Evolutionary conservation across 441 rosid genomes (phyloP).

Genomic region (Erodium texanum): DNA sequence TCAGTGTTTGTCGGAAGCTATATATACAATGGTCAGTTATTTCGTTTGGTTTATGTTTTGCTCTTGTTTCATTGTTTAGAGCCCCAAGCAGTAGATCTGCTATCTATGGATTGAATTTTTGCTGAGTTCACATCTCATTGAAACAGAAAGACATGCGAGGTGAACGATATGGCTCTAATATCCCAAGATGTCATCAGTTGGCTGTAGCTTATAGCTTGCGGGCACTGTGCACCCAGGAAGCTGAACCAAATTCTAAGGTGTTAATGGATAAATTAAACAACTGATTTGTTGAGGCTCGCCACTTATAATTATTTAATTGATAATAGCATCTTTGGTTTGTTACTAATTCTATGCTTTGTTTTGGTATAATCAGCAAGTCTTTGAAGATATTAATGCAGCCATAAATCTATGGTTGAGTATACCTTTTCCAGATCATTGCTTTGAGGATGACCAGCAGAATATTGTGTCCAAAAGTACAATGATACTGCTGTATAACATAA

Average conservation of each 20-base stretch:
- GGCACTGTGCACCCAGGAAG: constrained; percentile 66
- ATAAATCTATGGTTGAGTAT: constrained; percentile 47
- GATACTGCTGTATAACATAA: constrained; percentile 44
- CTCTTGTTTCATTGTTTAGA: constrained; percentile 13
- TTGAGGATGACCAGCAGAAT: constrained; percentile 23
- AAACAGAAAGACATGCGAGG: constrained; percentile 30
- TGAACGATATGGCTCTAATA: constrained; percentile 21
- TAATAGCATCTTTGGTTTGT: constrained; percentile 4
- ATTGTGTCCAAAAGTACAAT: constrained; percentile 37
- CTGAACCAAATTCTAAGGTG: constrained; percentile 82
- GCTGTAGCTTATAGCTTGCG: constrained; percentile 68
- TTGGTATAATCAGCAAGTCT: constrained; percentile 38
- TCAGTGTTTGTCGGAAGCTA: constrained; percentile 59
- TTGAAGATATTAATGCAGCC: constrained; percentile 55
- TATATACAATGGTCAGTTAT: constrained; percentile 45
- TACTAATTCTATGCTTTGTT: constrained; percentile 19
- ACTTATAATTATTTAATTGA: constrained; percentile 3
- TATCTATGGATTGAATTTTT: constrained; percentile 18
- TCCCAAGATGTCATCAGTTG: constrained; percentile 36
- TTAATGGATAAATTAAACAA: constrained; percentile 21
- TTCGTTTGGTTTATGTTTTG: constrained; percentile 7
- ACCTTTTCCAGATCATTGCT: constrained; percentile 28
- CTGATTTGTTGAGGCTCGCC: constrained; percentile 12
- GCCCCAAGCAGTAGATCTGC: constrained; percentile 13
- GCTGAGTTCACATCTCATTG: constrained; percentile 20